Percentiles rank a stretch among this genome's conserved stretches.
phyloP scores from a whole-genome alignment of 78 protist genomes.

The Dictyostelium purpureum region DNA sequence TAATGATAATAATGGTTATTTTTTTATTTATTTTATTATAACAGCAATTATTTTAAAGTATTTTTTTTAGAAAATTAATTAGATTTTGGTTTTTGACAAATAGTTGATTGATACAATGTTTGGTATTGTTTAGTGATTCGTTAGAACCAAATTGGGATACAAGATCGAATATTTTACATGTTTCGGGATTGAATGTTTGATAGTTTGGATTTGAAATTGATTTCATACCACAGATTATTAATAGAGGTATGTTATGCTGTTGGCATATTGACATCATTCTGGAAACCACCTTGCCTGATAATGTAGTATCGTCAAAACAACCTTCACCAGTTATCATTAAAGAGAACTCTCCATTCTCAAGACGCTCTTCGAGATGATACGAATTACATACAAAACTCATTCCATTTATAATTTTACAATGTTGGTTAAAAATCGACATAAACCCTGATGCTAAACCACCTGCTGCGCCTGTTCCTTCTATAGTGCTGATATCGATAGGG shows the following conservation, averaged over 20 bases:
- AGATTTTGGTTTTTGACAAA: not conserved
- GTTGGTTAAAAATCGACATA: not conserved
- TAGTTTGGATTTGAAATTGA: not conserved
- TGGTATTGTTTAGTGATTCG: slow-evolving; percentile 7
- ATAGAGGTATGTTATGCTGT: not conserved
- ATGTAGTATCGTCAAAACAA: slow-evolving; percentile 32
- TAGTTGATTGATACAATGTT: slow-evolving; percentile 12
- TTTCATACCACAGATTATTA: slow-evolving; percentile 69
- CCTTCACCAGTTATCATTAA: slow-evolving; percentile 78
- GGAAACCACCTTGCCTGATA: slow-evolving; percentile 29
- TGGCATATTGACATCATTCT: not conserved
- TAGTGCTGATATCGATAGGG: slow-evolving; percentile 16
- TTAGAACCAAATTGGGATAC: not conserved
- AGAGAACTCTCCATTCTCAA: not conserved
- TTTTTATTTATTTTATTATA: not conserved
- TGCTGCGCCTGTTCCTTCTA: slow-evolving; percentile 82
- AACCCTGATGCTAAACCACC: slow-evolving; percentile 82
- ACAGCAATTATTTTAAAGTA: not conserved
- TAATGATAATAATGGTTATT: too few relatives aligned
- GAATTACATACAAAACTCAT: slow-evolving; percentile 35
- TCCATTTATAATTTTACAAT: slow-evolving; percentile 13
- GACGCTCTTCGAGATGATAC: not conserved
- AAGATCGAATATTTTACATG: not conserved
- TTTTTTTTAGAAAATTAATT: not conserved
- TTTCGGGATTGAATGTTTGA: not conserved